Base-by-base conservation (phyloP, 2,329 filamentous ascomycete genomes). In the Teratosphaeria destructans region DNA sequence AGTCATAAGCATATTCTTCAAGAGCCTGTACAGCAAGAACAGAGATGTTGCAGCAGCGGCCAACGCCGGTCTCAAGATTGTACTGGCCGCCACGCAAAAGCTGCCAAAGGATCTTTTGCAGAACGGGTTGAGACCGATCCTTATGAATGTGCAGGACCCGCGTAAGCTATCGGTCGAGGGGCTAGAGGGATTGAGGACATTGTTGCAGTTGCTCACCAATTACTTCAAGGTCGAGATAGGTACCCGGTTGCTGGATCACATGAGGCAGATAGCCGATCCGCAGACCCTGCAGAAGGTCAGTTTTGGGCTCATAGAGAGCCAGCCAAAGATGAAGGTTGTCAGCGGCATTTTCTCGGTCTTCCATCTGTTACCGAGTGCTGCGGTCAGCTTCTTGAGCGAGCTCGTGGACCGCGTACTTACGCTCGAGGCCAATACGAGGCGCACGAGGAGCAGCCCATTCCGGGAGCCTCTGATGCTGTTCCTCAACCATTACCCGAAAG, bases 141-240 rank as follows among this genome's bases (percentile, higher is more conserved):
- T 99, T 39, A 92, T 95, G 71, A 99, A 95, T 70, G 82, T 99
- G 3, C 93, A 96, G 65, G 94, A 99, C 70, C 89, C 93, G 0
- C 90, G 95, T 72, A 87, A 93, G 60, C 79, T 99, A 23, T 95
- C 86, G 23, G 89, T 93, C 0, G 88, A 92, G 67, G 92, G 92
- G 2, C 79, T 99, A 4, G 92, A 97, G 71, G 95, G 95, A 29
- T 78, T 99, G 35, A 92, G 92, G 19, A 85, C 93, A 47, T 80
- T 99, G 1, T 76, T 99, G 61, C 93, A 94, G 64, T 80, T 99
- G 1, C 79, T 99, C 19, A 99, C 93, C 0, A 97, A 94, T 61
- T 99, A 99, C 73, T 99, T 99, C 76, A 99, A 99, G 75, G 92
- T 97, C 0, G 94, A 99, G 72, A 99, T 99, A 58, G 95, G 94